Evolutionary conservation across 331 rosid species (phyloP), one percentile per base, ranked within the genome.

Genomic region (Pyrus hybrid): DNA sequence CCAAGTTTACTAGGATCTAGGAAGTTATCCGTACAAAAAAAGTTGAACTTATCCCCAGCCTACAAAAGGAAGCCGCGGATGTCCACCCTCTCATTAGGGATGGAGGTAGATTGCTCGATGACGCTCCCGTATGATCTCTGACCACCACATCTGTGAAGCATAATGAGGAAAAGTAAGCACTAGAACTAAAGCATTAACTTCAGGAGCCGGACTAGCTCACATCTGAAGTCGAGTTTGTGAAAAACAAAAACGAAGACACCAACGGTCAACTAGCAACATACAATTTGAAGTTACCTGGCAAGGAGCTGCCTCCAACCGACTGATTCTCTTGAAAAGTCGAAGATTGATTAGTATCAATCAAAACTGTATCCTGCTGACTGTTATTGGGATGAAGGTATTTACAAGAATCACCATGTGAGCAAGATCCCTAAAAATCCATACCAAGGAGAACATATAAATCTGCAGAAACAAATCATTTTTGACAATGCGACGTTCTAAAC

Each of bases 71-170:
- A 87, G 83, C 3, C 28, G 64, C 1, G 83, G 87, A 85, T 87
- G 86, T 73, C 90, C 96, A 81, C 80, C 89, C 29, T 90, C 93
- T 2, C 85, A 81, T 84, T 72, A 90, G 64, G 32, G 93, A 92
- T 2, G 93, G 96, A n/a, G 96, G 97, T 63, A 94, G 68, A 77
- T 88, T 94, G 20, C 76, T 93, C 83, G 83, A 86, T 16, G 91
- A 70, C 68, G 82, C 65, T 63, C 89, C 87, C 79, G 73, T 83
- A 11, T 74, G 74, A 72, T 86, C 87, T 80, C 70, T 69, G 4
- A 85, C 79, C 71, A 71, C 76, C 84, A 53, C 80, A 63, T 88
- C 92, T 88, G 88, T 54, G 57, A 54, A 81, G 11, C 71, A 76
- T 12, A 75, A 47, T 29, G 66, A 54, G 16, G 25, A 41, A 35